phyloP scores from a whole-genome alignment of 2,329 filamentous ascomycete genomes.

The Tolypocladium amazonense region DNA sequence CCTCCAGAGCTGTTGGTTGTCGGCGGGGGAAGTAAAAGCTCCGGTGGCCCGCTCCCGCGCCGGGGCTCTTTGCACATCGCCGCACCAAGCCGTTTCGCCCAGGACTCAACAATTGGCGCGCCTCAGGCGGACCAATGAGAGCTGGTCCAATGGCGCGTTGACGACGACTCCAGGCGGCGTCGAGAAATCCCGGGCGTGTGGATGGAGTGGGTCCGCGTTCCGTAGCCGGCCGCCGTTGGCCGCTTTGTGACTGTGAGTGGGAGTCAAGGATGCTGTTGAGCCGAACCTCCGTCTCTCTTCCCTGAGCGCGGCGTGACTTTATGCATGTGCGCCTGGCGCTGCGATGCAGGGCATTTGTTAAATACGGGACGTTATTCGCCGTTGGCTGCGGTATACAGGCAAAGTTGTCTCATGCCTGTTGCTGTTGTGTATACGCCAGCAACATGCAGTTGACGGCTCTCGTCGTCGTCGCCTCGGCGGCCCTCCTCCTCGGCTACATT shows the following conservation, averaged over 20 bases:
- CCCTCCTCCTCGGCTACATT: conserved; percentile 4
- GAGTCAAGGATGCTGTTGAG: background rate
- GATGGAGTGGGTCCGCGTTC: background rate
- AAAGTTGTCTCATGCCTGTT: background rate
- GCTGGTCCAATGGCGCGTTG: background rate
- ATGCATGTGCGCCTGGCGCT: background rate
- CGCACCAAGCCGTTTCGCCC: background rate
- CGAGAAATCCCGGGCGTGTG: background rate
- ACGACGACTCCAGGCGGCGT: background rate
- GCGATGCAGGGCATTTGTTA: background rate
- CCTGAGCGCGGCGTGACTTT: background rate
- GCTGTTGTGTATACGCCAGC: background rate
- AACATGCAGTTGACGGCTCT: background rate
- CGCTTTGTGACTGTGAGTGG: background rate
- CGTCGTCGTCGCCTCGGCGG: background rate
- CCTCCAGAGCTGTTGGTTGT: background rate
- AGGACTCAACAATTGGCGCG: background rate
- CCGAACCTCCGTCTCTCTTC: background rate
- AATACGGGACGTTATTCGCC: background rate
- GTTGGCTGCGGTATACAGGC: background rate
- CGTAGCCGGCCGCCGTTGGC: background rate
- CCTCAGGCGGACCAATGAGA: background rate
- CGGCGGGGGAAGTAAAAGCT: background rate
- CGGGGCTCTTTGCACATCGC: background rate
- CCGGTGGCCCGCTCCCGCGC: background rate